phyloP scores from a whole-genome alignment of 352 stramenopile genomes.

The Phytophthora podocarpi region DNA sequence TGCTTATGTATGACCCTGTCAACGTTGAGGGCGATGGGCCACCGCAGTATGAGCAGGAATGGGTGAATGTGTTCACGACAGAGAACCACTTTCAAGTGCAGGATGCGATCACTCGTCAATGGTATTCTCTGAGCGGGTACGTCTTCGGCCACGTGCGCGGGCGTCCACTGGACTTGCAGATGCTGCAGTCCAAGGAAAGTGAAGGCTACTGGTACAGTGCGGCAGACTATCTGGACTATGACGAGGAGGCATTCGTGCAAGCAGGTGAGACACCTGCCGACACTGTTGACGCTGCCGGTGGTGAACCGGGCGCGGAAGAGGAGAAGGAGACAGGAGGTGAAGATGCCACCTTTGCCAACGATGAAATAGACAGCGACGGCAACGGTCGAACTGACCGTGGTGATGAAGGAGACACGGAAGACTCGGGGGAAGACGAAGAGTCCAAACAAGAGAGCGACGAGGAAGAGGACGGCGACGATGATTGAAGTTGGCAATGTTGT shows the following conservation, averaged over 20 bases:
- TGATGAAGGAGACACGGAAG: slow-evolving; percentile 33
- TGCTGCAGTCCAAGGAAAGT: slow-evolving; percentile 20
- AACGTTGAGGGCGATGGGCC: slow-evolving; percentile 5
- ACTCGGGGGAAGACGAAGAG: slow-evolving; percentile 10
- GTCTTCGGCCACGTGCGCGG: slow-evolving; percentile 64
- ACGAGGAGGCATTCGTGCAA: slow-evolving; percentile 35
- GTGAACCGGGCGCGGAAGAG: background rate
- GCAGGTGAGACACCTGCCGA: slow-evolving; percentile 4
- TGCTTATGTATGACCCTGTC: slow-evolving; percentile 56
- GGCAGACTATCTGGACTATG: slow-evolving; percentile 68
- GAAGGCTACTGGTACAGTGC: slow-evolving; percentile 54
- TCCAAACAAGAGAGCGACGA: slow-evolving; percentile 13
- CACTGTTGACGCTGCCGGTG: background rate
- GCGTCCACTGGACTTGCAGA: slow-evolving; percentile 40
- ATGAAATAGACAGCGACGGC: slow-evolving; percentile 7
- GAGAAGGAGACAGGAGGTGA: slow-evolving; percentile 19
- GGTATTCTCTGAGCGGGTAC: slow-evolving; percentile 72
- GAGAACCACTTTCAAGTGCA: slow-evolving; percentile 76
- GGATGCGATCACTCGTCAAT: slow-evolving; percentile 55
- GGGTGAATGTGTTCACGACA: slow-evolving; percentile 58
- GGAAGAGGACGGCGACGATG: slow-evolving; percentile 10
- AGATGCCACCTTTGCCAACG: background rate
- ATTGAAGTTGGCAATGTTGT: background rate
- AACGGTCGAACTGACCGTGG: slow-evolving; percentile 23
- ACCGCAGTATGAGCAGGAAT: slow-evolving; percentile 45